Conservation (phyloP, 2,329 filamentous ascomycete species). For the Penicillium occitanis region DNA sequence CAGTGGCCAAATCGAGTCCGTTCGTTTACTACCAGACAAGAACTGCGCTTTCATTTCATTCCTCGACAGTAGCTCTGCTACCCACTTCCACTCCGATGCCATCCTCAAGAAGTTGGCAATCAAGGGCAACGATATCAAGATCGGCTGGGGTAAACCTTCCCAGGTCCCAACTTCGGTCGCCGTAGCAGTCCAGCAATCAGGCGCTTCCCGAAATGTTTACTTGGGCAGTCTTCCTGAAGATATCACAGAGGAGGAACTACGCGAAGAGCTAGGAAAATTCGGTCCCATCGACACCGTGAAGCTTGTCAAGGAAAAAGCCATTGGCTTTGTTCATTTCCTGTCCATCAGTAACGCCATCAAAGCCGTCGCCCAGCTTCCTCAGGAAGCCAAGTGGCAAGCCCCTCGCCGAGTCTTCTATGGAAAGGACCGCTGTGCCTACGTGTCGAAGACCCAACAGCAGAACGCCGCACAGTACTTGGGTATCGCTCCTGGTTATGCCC, state of each 20-base stretch:
- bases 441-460: constrained; percentile 99
- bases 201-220: constrained; percentile 95
- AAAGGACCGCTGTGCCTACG: constrained; percentile 96
- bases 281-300: constrained; percentile 96
- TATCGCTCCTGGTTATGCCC: constrained; percentile 93
- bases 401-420: constrained; percentile 97
- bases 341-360: constrained; percentile 99
- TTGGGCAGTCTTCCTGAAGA: constrained; percentile 91
- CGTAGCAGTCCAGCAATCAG: constrained; percentile 95
- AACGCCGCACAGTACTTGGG: constrained; percentile 97
- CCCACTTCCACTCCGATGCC: constrained; percentile 98
- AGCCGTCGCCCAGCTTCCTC: constrained; percentile 91
- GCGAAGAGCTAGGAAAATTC: constrained; percentile 94
- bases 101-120: constrained; percentile 99
- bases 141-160: constrained; percentile 98
- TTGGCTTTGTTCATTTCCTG: constrained; percentile 95
- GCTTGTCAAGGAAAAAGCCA: constrained; percentile 95
- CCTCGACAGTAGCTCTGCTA: constrained; percentile 93
- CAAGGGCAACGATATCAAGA: constrained; percentile 98
- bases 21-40: constrained; percentile 94
- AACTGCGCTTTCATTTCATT: constrained; percentile 99
- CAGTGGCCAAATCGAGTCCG: constrained; percentile 98
- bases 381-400: constrained; percentile 95
- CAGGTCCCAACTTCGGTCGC: constrained; percentile 96
- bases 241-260: constrained; percentile 83